Conservation (phyloP, 148 eudicot genomes). For the Heliamphora exappendiculata region DNA sequence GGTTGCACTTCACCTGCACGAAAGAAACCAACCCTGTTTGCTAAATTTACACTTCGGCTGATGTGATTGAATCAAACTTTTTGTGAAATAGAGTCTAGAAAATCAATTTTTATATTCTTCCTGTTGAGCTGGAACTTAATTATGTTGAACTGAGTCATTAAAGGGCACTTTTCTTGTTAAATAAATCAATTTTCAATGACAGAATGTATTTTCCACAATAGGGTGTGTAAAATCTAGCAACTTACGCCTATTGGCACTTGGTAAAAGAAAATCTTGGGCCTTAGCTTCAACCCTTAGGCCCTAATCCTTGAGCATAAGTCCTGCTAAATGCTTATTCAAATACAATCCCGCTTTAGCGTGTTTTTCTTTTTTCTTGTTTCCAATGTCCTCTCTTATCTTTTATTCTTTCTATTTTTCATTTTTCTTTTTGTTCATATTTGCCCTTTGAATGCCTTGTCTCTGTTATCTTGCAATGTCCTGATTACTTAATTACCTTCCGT, state of each 20-base stretch:
- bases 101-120: not conserved
- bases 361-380: not conserved
- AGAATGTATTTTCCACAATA: not conserved
- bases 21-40: not conserved
- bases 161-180: not conserved
- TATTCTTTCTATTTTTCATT: not conserved
- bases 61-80: not conserved
- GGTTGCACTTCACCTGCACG: not conserved
- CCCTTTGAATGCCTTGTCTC: not conserved
- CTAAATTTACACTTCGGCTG: not conserved
- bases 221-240: not conserved
- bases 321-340: not conserved
- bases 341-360: not conserved
- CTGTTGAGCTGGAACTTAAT: not conserved
- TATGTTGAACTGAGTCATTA: not conserved
- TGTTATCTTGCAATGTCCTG: not conserved
- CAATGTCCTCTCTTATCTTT: not conserved
- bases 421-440: not conserved
- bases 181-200: not conserved
- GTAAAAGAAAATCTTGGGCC: not conserved
- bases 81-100: not conserved
- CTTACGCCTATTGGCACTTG: not conserved
- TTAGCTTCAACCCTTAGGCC: not conserved
- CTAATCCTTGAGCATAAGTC: not conserved
- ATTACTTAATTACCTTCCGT: slow-evolving; percentile 15